Base-by-base conservation (phyloP, 768 basidiomycete genomes). In the Leccinum imitatum region DNA sequence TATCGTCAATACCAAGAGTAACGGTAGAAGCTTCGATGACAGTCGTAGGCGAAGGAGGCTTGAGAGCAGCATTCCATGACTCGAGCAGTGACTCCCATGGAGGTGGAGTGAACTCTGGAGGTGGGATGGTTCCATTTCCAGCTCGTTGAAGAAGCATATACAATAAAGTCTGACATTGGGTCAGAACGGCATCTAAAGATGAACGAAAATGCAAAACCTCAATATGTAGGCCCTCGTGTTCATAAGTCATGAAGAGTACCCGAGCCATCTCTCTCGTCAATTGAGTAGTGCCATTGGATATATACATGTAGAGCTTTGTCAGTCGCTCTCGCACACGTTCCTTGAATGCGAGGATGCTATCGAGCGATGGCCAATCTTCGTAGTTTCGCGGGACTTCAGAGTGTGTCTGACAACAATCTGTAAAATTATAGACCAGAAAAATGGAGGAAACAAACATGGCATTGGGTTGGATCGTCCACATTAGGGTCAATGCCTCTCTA, bases 401-500 rank as follows among this genome's bases (percentile, higher is more conserved):
- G 73, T 98, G 97, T 3, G 87, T 79, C 91, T 98, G 69, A 25
- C 30, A 57, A 51, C 17, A 58, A 11, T 48, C 47, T 17, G 21
- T 67, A n/a, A 56, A 21, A 25, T 31, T 44, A 30, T 35, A 50
- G 51, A 53, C 30, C 9, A 30, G 47, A 31, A 35, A 23, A 7
- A 48, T 4, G 23, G 5, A 4, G 31, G 23, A 25, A 21, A 74
- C 87, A 55, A 73, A 94, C 93, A 69, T 98, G 94, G 62, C 91
- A 91, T 71, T 87, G 77, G 4, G 83, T 85, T 0, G 94, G 93
- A 67, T 97, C 91, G 60, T 97, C 91, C 25, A 98, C 94, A 66
- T 89, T 85, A 0, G 97, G 97, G 65, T 98, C 97, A 66, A 99
- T 96, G 8, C 97, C 97, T 39, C 97, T 86, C 87, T 95, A 71